Evolutionary conservation across 1,284 basidiomycete genomes (phyloP).

Genomic region (Apiotrichum laibachii): DNA sequence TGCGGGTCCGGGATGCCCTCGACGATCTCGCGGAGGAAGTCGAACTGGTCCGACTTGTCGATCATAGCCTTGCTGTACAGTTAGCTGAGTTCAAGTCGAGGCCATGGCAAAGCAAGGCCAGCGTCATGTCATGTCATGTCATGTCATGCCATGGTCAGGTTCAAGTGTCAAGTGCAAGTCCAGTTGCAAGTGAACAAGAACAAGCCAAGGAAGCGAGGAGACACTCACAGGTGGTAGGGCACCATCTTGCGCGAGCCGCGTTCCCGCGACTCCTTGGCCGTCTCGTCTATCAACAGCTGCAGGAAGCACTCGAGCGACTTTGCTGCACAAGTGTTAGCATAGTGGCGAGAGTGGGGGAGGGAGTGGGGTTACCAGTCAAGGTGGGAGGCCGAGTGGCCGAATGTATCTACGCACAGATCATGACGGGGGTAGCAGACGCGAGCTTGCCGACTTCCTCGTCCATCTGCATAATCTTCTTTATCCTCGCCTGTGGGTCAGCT

Average conservation of each 20-base stretch:
- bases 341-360: too few relatives aligned
- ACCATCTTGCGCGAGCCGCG: conserved; percentile 88
- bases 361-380: too few relatives aligned
- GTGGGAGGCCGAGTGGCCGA: too few relatives aligned
- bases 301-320: conserved; percentile 96
- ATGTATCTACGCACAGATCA: conserved; percentile 91
- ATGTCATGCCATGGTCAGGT: too few relatives aligned
- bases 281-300: conserved; percentile 76
- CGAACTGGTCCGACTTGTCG: conserved; percentile 81
- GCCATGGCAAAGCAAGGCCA: too few relatives aligned
- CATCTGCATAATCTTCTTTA: conserved; percentile 99
- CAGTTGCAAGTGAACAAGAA: too few relatives aligned
- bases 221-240: conserved; percentile 82
- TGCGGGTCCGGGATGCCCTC: conserved; percentile 83
- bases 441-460: conserved; percentile 99
- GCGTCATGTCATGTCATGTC: too few relatives aligned
- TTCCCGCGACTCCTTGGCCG: conserved; percentile 73
- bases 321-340: conserved; percentile 57
- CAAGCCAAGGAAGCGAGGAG: neutral
- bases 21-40: conserved; percentile 96
- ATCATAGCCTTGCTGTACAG: conserved; percentile 82
- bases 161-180: too few relatives aligned
- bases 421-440: conserved; percentile 91
- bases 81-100: neutral
- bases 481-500: conserved; percentile 64